A percentile compares a stretch with the other conserved stretches of the same genome.
These are phyloP conservation scores for Chlorella sp. DNA, from an alignment of 139 green algal genomes.

Conservation along the genomic window DNA sequence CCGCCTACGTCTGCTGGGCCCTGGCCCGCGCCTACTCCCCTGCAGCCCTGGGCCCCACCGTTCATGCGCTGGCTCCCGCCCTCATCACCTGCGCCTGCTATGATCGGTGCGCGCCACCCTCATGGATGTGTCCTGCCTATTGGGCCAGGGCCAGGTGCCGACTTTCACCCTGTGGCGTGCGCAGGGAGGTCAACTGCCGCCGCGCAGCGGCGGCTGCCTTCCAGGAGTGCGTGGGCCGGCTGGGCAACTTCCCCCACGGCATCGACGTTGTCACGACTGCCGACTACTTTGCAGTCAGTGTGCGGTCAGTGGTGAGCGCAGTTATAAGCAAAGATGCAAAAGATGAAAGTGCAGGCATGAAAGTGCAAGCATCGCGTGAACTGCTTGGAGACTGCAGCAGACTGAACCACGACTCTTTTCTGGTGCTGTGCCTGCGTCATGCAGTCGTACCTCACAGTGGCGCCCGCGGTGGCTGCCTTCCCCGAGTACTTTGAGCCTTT, in stretches of 20 bases:
- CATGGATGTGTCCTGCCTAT: no score
- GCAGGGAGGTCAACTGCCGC: constrained; percentile 82
- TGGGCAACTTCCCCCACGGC: constrained; percentile 86
- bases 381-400: not conserved
- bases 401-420: not conserved
- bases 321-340: not conserved
- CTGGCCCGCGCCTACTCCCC: constrained; percentile 88
- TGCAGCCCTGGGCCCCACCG: constrained; percentile 47
- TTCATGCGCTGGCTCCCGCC: constrained; percentile 59
- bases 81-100: constrained; percentile 89
- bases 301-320: constrained; percentile 34
- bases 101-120: no score
- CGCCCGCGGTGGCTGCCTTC: constrained; percentile 56
- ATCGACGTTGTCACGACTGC: constrained; percentile 88
- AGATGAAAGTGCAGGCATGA: not conserved
- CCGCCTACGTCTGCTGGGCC: constrained; percentile 97
- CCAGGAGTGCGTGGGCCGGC: constrained; percentile 88
- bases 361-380: not conserved
- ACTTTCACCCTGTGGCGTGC: no score
- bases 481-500: constrained; percentile 65
- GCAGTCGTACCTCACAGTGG: constrained; percentile 73
- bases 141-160: no score
- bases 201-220: constrained; percentile 94
- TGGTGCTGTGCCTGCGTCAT: not conserved
- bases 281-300: constrained; percentile 90